Evolutionary conservation across 192 early-diverging fungal genomes (phyloP), one percentile per base, ranked within the genome.

Genomic region (Piromyces sp.): DNA sequence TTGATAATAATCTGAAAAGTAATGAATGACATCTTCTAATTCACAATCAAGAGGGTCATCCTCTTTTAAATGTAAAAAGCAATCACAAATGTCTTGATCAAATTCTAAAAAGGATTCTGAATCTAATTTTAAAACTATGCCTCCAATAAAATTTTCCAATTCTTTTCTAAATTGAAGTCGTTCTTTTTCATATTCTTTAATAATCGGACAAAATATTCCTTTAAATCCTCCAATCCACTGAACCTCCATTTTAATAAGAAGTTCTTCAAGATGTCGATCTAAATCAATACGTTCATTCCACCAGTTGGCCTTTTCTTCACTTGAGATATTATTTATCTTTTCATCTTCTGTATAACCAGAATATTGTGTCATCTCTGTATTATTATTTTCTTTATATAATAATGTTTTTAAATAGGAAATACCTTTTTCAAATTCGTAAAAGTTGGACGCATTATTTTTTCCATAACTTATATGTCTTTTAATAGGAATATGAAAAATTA

Each of bases 211-310:
- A n/a, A 28, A 12, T 16, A 33, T 81, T 83, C 92, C 93, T 87
- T 92, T 92, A 84, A 97, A 94, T 13, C 93, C 95, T 22, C 96
- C 93, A 7, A 99, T 87, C 96, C 97, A 98, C 26, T 86, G 86
- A 36, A 86, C 83, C 82, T 99, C 94, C 19, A 99, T 90, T 22
- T 83, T 84, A 0, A 58, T 82, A 30, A 98, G 83, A 37, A 96
- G 81, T 11, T 81, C 81, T 78, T 91, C 88, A 42, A 99, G 81
- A 30, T 89, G 88, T 5, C 84, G 83, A 85, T 99, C 96, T 26
- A 98, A 83, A 30, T 81, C 81, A n/a, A 89, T 86, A 29, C 97
- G 88, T 13, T 83, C 85, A 68, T 87, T 89, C 96, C 96, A 97
- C 97, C 97, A 99, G 30, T 86, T 81, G 14, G 87, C 84, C 80